phyloP scores from a whole-genome alignment of 768 basidiomycete genomes.

The Rickenella mellea region DNA sequence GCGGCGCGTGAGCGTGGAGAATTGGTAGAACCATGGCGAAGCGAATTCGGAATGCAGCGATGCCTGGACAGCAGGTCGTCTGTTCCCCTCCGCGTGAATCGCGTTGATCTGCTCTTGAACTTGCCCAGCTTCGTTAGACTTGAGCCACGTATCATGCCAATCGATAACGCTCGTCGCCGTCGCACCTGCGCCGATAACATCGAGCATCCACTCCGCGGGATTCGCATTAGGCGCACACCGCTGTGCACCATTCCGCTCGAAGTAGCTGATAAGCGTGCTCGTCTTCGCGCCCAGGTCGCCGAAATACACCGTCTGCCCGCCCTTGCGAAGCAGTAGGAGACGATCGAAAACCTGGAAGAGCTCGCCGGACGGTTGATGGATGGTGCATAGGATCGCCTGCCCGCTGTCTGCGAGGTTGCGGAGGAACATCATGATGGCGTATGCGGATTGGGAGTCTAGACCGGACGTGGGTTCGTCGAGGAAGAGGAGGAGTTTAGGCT shows the following conservation, averaged over 20 bases:
- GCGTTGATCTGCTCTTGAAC: conserved; percentile 30
- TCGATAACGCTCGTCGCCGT: conserved; percentile 43
- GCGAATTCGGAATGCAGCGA: conserved; percentile 37
- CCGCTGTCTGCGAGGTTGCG: conserved; percentile 44
- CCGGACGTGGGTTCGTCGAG: conserved; percentile 55
- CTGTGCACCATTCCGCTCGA: conserved; percentile 58
- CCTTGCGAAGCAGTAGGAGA: conserved; percentile 36
- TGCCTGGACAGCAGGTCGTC: conserved; percentile 26
- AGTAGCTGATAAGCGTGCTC: conserved; percentile 60
- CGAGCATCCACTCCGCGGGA: conserved; percentile 63
- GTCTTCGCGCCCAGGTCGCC: conserved; percentile 62
- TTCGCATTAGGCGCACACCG: conserved; percentile 60
- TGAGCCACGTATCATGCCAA: conserved; percentile 55
- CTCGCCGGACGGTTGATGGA: conserved; percentile 37
- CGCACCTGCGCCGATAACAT: conserved; percentile 68
- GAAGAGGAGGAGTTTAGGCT: conserved; percentile 40
- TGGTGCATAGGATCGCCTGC: conserved; percentile 47
- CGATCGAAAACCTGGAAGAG: conserved; percentile 47
- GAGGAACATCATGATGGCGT: conserved; percentile 39
- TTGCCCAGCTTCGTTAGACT: conserved; percentile 33
- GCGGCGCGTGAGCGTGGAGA: conserved; percentile 32
- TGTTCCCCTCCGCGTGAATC: conserved; percentile 40
- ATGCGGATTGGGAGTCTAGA: conserved; percentile 42
- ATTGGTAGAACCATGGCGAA: conserved; percentile 43
- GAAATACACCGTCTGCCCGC: conserved; percentile 64